These are phyloP conservation scores for Cyclotella choctawhatcheeana DNA, from an alignment of 108 stramenopile genomes.

Conservation along the genomic window DNA sequence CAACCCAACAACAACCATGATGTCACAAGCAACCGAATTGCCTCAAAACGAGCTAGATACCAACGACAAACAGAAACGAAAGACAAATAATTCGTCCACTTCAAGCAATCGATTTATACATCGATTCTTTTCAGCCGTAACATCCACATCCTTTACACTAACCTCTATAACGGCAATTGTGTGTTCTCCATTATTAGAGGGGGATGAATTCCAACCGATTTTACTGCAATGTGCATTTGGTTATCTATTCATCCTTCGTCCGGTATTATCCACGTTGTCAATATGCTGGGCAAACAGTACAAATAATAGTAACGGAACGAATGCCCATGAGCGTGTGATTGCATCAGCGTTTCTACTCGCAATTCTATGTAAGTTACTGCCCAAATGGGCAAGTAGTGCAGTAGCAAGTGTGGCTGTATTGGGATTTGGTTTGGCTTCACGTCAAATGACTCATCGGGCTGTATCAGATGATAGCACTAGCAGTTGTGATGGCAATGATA, in stretches of 20 bases:
- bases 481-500: too few relatives aligned
- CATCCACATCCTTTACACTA: conserved; percentile 4
- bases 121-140: neutral
- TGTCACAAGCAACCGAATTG: neutral
- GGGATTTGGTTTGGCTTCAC: conserved; percentile 43
- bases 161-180: neutral
- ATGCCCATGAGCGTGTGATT: conserved; percentile 28
- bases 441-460: conserved; percentile 21
- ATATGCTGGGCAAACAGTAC: conserved; percentile 1
- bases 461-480: too few relatives aligned
- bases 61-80: neutral
- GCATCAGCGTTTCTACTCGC: conserved; percentile 37
- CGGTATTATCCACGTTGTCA: conserved; percentile 25
- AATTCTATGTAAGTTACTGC: conserved; percentile 42
- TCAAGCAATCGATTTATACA: neutral
- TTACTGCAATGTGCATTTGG: neutral
- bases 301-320: too few relatives aligned
- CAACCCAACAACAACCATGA: neutral
- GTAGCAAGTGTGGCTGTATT: conserved; percentile 37
- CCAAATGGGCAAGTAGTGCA: conserved; percentile 36
- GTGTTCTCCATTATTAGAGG: neutral
- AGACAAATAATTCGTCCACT: neutral
- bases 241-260: conserved; percentile 34
- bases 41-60: conserved; percentile 4
- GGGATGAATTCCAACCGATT: neutral